These are phyloP conservation scores for Eruca vesicaria DNA, from an alignment of 441 rosid genomes.

Conservation along the genomic window DNA sequence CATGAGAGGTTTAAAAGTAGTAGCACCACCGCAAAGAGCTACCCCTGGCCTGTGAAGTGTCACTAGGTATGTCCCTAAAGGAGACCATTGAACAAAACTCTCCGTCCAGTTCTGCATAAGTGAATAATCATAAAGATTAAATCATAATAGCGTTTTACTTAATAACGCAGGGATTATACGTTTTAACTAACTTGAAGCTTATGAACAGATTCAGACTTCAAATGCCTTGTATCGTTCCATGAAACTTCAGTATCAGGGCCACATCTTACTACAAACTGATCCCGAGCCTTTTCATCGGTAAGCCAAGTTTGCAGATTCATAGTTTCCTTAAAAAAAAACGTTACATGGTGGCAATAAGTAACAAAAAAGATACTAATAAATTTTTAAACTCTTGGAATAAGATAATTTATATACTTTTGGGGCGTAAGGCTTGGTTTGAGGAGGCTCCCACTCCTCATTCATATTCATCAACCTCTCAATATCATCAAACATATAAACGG, in stretches of 20 bases:
- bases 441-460: conserved; percentile 88
- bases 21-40: conserved; percentile 95
- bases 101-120: conserved; percentile 84
- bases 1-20: conserved; percentile 75
- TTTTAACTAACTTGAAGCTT: conserved; percentile 70
- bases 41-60: conserved; percentile 95
- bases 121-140: not conserved
- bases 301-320: conserved; percentile 84
- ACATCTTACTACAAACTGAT: conserved; percentile 84
- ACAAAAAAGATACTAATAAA: too few relatives aligned
- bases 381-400: too few relatives aligned
- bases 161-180: not conserved
- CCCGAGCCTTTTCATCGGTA: conserved; percentile 88
- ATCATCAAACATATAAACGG: conserved; percentile 81
- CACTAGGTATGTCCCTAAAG: conserved; percentile 90
- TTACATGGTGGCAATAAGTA: too few relatives aligned
- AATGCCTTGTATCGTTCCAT: conserved; percentile 90
- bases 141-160: not conserved
- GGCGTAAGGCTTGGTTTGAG: conserved; percentile 63
- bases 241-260: conserved; percentile 85
- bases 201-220: conserved; percentile 86
- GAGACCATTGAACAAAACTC: conserved; percentile 95
- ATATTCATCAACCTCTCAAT: conserved; percentile 80
- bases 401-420: conserved; percentile 62
- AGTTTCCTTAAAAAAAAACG: too few relatives aligned